phyloP scores from a whole-genome alignment of 768 basidiomycete genomes.

The Lentinula aciculospora region DNA sequence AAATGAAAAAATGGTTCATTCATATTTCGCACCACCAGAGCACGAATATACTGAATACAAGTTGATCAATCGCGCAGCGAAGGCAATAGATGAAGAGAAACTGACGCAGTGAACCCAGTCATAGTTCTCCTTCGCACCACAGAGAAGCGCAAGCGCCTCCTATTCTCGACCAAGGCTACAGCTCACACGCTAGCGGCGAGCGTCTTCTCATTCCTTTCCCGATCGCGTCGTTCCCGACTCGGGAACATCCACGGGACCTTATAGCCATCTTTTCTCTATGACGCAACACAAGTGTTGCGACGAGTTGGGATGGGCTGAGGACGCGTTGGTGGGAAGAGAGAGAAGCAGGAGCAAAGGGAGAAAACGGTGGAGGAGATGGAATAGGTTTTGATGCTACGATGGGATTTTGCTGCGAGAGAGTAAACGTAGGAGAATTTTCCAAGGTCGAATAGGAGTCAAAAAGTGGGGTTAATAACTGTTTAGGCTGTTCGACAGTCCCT shows the following conservation, averaged over 20 bases:
- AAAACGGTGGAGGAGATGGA: not conserved
- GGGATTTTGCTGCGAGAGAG: not conserved
- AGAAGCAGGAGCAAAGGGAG: not conserved
- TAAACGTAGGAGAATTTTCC: not conserved
- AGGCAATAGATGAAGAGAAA: not conserved
- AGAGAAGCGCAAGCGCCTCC: not conserved
- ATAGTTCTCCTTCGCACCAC: not conserved
- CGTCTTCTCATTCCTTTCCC: not conserved
- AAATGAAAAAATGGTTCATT: not conserved
- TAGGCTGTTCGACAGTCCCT: not conserved
- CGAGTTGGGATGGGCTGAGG: slow-evolving; percentile 5
- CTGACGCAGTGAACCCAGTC: not conserved
- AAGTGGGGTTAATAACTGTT: too few species aligned
- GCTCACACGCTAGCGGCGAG: slow-evolving; percentile 5
- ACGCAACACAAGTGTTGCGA: slow-evolving; percentile 7
- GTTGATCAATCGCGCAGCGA: not conserved
- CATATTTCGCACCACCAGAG: not conserved
- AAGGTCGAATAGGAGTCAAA: not conserved
- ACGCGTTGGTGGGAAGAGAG: slow-evolving; percentile 1
- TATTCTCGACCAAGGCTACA: slow-evolving; percentile 1
- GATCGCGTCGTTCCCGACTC: not conserved
- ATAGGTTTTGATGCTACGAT: not conserved
- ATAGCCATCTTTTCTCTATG: slow-evolving; percentile 5
- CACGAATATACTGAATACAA: not conserved
- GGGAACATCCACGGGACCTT: slow-evolving; percentile 1